phyloP scores from a whole-genome alignment of 805 yeast species.

The Gaillardinia entomophila region DNA sequence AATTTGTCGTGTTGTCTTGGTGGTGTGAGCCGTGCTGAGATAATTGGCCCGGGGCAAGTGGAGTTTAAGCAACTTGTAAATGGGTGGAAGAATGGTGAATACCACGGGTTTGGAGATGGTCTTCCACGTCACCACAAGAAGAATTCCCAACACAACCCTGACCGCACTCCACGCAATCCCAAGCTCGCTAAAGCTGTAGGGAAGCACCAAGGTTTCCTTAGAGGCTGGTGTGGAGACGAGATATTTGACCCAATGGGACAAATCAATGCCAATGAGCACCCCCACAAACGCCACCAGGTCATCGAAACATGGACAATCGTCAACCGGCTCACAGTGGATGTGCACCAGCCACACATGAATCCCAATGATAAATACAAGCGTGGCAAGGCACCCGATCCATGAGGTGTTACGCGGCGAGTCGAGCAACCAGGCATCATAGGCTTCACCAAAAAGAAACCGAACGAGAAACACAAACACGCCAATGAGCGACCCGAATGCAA shows the following conservation, averaged over 20 bases:
- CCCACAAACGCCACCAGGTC: slow-evolving; percentile 93
- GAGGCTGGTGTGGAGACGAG: too few species aligned
- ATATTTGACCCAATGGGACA: slow-evolving; percentile 49
- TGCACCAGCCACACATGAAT: slow-evolving; percentile 50
- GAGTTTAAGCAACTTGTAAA: slow-evolving; percentile 40
- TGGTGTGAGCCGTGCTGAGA: slow-evolving; percentile 32
- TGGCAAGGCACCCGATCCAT: slow-evolving; percentile 15
- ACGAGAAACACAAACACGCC: slow-evolving; percentile 53
- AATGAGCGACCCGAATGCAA: slow-evolving; percentile 55
- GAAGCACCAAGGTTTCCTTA: slow-evolving; percentile 37
- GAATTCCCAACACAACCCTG: slow-evolving; percentile 59
- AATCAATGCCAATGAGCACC: slow-evolving; percentile 72
- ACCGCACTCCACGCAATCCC: slow-evolving; percentile 38
- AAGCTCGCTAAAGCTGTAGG: slow-evolving; percentile 33
- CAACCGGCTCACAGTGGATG: slow-evolving; percentile 78
- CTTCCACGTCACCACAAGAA: slow-evolving; percentile 67
- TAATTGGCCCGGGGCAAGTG: slow-evolving; percentile 34
- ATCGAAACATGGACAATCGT: slow-evolving; percentile 93
- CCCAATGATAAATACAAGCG: slow-evolving; percentile 30
- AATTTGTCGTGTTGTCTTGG: slow-evolving; percentile 25
- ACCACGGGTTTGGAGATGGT: slow-evolving; percentile 62
- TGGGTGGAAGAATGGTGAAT: slow-evolving; percentile 51
- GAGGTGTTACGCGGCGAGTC: slow-evolving; percentile 15
- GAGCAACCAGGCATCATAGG: slow-evolving; percentile 44
- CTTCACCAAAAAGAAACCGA: slow-evolving; percentile 34